phyloP scores from a whole-genome alignment of 345 rosid genomes.

The thale cress (Arabidopsis thaliana) region DNA sequence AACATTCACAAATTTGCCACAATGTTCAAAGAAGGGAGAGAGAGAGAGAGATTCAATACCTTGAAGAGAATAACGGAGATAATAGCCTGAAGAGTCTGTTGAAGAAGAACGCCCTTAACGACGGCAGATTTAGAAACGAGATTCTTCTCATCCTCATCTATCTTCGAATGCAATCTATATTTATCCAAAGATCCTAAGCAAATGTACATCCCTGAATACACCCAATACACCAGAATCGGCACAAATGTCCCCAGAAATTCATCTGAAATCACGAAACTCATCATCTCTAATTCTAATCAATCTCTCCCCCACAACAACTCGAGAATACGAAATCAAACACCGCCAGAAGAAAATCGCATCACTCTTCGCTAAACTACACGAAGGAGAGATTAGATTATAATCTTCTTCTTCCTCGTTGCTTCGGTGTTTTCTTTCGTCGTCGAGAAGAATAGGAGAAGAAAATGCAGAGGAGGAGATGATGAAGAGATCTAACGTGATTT shows the following conservation, averaged over 20 bases:
- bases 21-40: not conserved
- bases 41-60: slow-evolving; percentile 43
- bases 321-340: slow-evolving; percentile 31
- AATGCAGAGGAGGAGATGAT: slow-evolving; percentile 22
- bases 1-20: not conserved
- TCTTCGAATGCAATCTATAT: slow-evolving; percentile 77
- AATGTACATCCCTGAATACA: slow-evolving; percentile 76
- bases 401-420: slow-evolving; percentile 35
- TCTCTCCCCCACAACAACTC: not conserved
- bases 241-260: slow-evolving; percentile 77
- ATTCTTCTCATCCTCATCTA: slow-evolving; percentile 84
- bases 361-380: slow-evolving; percentile 33
- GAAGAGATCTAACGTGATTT: slow-evolving; percentile 19
- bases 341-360: slow-evolving; percentile 27
- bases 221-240: slow-evolving; percentile 84
- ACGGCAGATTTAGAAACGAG: slow-evolving; percentile 75
- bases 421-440: slow-evolving; percentile 21
- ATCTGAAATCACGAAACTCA: slow-evolving; percentile 68
- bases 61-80: slow-evolving; percentile 73
- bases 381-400: slow-evolving; percentile 22
- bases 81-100: slow-evolving; percentile 74
- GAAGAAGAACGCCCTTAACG: slow-evolving; percentile 87
- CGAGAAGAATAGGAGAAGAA: slow-evolving; percentile 15
- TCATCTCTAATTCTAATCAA: slow-evolving; percentile 19
- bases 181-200: slow-evolving; percentile 59